phyloP scores from a whole-genome alignment of 768 basidiomycete species.

The Termitomyces bulborhizus region DNA sequence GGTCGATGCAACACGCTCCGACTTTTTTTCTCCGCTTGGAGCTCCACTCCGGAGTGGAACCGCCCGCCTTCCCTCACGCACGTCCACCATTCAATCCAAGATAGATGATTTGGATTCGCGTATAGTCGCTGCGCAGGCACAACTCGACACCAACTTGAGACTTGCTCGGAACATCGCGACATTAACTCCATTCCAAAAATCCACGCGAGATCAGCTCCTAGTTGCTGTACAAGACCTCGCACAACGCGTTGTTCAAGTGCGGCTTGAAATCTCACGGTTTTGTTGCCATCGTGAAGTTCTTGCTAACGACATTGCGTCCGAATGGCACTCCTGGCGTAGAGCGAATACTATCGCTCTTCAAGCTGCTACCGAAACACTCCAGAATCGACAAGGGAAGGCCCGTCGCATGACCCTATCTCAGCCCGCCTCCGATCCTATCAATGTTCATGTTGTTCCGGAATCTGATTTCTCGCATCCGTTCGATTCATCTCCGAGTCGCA shows the following conservation, averaged over 20 bases:
- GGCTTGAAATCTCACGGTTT: slow-evolving; percentile 69
- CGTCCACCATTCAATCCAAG: slow-evolving; percentile 52
- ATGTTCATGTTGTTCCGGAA: neutral
- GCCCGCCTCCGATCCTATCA: slow-evolving; percentile 17
- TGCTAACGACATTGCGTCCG: slow-evolving; percentile 65
- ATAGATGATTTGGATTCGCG: slow-evolving; percentile 59
- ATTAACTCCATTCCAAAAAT: slow-evolving; percentile 81
- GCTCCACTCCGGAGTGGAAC: slow-evolving; percentile 13
- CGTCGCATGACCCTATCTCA: slow-evolving; percentile 33
- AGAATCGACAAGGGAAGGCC: slow-evolving; percentile 30
- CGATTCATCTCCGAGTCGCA: slow-evolving; percentile 22
- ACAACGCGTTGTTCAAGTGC: slow-evolving; percentile 56
- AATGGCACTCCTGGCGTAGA: slow-evolving; percentile 57
- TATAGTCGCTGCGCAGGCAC: slow-evolving; percentile 45
- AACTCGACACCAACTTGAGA: slow-evolving; percentile 65
- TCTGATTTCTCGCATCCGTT: slow-evolving; percentile 5
- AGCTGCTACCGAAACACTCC: slow-evolving; percentile 63
- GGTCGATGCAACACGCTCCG: neutral
- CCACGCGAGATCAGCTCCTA: slow-evolving; percentile 74
- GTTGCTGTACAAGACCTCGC: slow-evolving; percentile 54
- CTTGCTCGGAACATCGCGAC: slow-evolving; percentile 77
- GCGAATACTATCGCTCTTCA: slow-evolving; percentile 68
- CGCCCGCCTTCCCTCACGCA: slow-evolving; percentile 42
- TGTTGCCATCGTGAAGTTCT: slow-evolving; percentile 76
- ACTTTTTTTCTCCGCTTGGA: slow-evolving; percentile 10